A percentile compares a stretch with the other conserved stretches of the same genome.
phyloP scores from a whole-genome alignment of 352 stramenopile genomes.

The Pythium diclinum region DNA sequence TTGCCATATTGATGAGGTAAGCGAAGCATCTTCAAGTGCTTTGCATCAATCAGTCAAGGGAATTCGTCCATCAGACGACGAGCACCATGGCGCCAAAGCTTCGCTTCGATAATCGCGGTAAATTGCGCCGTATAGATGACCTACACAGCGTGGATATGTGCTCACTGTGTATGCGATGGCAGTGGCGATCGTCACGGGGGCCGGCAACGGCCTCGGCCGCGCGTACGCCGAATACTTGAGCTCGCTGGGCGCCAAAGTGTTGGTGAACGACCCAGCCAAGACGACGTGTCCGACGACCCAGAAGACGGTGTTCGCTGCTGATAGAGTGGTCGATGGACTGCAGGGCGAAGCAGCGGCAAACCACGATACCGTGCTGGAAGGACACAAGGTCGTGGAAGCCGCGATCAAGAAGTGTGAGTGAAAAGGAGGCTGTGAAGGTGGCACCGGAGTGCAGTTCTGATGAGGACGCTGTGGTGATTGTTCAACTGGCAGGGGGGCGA shows the following conservation, averaged over 20 bases:
- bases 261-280: slow-evolving; percentile 80
- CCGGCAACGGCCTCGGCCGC: slow-evolving; percentile 77
- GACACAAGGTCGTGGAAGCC: slow-evolving; percentile 78
- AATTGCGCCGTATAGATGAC: neutral
- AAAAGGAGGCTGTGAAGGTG: neutral
- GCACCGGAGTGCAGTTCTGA: too few species aligned
- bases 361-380: slow-evolving; percentile 72
- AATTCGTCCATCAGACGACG: too few species aligned
- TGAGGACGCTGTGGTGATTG: too few species aligned
- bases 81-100: slow-evolving; percentile 24
- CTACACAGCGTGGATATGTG: neutral
- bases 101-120: slow-evolving; percentile 55
- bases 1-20: slow-evolving; percentile 7
- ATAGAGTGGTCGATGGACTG: slow-evolving; percentile 59
- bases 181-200: slow-evolving; percentile 87
- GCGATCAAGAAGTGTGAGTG: slow-evolving; percentile 74
- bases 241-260: slow-evolving; percentile 58
- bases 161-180: neutral
- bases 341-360: slow-evolving; percentile 51
- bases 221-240: slow-evolving; percentile 81
- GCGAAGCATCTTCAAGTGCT: slow-evolving; percentile 6
- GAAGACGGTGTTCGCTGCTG: slow-evolving; percentile 43
- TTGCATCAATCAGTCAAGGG: neutral
- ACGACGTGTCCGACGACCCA: slow-evolving; percentile 29
- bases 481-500: slow-evolving; percentile 43